Percentiles rank a stretch among this genome's conserved stretches.
These are phyloP conservation scores for Clarireedia paspali DNA, from an alignment of 2,329 filamentous ascomycete genomes.

Conservation along the genomic window DNA sequence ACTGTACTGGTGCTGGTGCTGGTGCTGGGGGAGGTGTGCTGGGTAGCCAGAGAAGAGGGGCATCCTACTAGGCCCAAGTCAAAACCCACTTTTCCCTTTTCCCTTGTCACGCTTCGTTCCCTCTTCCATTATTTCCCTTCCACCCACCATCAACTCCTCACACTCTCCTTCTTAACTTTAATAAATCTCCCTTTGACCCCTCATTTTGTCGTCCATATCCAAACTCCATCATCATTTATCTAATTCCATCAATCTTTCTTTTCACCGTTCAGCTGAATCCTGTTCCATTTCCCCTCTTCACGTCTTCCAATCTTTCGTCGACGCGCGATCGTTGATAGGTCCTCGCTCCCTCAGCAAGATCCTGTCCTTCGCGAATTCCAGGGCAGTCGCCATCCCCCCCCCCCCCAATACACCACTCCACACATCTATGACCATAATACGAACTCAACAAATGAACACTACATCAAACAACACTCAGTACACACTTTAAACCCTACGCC, in stretches of 20 bases:
- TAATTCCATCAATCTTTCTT: neutral
- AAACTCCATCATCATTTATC: slow-evolving; percentile 16
- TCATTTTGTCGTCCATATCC: slow-evolving; percentile 4
- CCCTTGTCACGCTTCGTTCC: slow-evolving; percentile 9
- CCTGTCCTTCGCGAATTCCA: slow-evolving; percentile 17
- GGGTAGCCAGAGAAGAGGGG: no score
- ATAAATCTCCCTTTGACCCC: slow-evolving; percentile 21
- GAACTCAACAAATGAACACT: slow-evolving; percentile 44
- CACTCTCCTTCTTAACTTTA: slow-evolving; percentile 16
- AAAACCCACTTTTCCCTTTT: slow-evolving; percentile 13
- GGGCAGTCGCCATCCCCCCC: slow-evolving; percentile 30
- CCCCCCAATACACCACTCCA: slow-evolving; percentile 31
- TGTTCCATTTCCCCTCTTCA: neutral
- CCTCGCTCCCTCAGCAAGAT: slow-evolving; percentile 8
- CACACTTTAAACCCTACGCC: slow-evolving; percentile 65
- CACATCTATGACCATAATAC: slow-evolving; percentile 48
- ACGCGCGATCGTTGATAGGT: slow-evolving; percentile 20
- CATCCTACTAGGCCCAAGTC: slow-evolving; percentile 13
- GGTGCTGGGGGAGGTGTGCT: no score
- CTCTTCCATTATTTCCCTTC: slow-evolving; percentile 18
- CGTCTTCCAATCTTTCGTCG: neutral
- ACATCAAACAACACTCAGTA: slow-evolving; percentile 41
- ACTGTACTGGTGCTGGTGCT: no score
- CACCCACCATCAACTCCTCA: slow-evolving; percentile 16
- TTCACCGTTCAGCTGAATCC: slow-evolving; percentile 22